A percentile compares a stretch with the other conserved stretches of the same genome.
These are phyloP conservation scores for Suhomyces maxii DNA, from an alignment of 1,139 yeast genomes.

Conservation along the genomic window DNA sequence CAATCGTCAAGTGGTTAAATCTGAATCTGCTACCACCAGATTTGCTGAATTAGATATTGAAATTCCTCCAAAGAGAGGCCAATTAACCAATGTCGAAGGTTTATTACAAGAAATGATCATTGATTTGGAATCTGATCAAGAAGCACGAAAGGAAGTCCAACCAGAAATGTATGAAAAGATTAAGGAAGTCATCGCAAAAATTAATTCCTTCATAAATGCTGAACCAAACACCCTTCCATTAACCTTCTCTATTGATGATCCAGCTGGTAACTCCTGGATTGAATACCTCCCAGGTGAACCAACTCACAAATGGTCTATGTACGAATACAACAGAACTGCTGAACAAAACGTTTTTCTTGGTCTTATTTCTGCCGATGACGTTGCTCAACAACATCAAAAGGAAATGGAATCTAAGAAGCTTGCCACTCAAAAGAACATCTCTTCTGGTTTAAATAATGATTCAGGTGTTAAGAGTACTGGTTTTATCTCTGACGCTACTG, in stretches of 20 bases:
- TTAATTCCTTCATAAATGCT: slow-evolving; percentile 59
- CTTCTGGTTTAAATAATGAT: slow-evolving; percentile 30
- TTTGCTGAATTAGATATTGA: slow-evolving; percentile 88
- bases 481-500: slow-evolving; percentile 66
- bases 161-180: slow-evolving; percentile 79
- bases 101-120: slow-evolving; percentile 76
- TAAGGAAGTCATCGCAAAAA: slow-evolving; percentile 62
- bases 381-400: slow-evolving; percentile 52
- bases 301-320: slow-evolving; percentile 86
- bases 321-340: slow-evolving; percentile 80
- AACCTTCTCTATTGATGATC: slow-evolving; percentile 84
- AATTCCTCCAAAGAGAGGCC: slow-evolving; percentile 94
- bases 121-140: slow-evolving; percentile 83
- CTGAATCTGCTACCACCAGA: slow-evolving; percentile 81
- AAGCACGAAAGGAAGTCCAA: slow-evolving; percentile 66
- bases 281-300: slow-evolving; percentile 88
- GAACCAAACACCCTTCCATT: slow-evolving; percentile 71
- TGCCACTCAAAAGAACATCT: slow-evolving; percentile 36
- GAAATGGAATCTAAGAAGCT: slow-evolving; percentile 40
- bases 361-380: slow-evolving; percentile 77
- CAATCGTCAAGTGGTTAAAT: slow-evolving; percentile 88
- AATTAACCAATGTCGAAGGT: slow-evolving; percentile 90
- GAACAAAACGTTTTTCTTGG: slow-evolving; percentile 89
- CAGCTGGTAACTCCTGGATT: slow-evolving; percentile 97
- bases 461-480: slow-evolving; percentile 49